These are phyloP conservation scores for Marchantia paleacea DNA, from an alignment of 225 moss, liverwort and hornwort genomes.

Conservation along the genomic window DNA sequence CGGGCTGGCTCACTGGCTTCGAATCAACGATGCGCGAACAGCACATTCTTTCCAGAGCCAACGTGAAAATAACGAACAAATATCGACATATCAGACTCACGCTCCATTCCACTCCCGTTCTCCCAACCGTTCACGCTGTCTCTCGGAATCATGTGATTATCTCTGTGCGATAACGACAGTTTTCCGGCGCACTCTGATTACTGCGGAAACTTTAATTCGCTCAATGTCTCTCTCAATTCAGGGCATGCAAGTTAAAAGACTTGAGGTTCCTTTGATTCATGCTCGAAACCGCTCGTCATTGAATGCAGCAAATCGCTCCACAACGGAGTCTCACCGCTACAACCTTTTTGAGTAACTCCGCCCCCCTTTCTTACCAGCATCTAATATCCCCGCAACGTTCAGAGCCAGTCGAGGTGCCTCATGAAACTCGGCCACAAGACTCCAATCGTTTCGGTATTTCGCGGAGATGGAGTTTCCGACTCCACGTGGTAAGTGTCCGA, in stretches of 20 bases:
- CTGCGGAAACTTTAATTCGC: background rate
- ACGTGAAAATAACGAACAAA: background rate
- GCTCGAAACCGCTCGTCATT: too few species aligned
- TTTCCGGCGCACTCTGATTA: background rate
- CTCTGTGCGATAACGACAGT: background rate
- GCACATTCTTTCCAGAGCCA: background rate
- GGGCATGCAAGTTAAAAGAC: background rate
- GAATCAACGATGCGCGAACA: background rate
- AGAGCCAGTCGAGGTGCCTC: background rate
- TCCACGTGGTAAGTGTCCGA: background rate
- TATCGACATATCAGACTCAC: background rate
- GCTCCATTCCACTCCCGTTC: background rate
- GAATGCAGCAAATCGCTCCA: background rate
- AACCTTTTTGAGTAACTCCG: background rate
- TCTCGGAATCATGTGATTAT: background rate
- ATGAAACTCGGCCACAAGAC: background rate
- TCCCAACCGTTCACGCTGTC: background rate
- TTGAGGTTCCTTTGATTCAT: background rate
- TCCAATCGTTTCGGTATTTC: background rate
- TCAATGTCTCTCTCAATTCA: background rate
- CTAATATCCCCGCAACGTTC: background rate
- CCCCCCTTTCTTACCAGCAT: background rate
- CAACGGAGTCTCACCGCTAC: background rate
- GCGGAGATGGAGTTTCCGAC: background rate
- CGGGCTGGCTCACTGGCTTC: background rate